phyloP scores from a whole-genome alignment of 2,329 filamentous ascomycete genomes.

The Endoconidiophora polonica region DNA sequence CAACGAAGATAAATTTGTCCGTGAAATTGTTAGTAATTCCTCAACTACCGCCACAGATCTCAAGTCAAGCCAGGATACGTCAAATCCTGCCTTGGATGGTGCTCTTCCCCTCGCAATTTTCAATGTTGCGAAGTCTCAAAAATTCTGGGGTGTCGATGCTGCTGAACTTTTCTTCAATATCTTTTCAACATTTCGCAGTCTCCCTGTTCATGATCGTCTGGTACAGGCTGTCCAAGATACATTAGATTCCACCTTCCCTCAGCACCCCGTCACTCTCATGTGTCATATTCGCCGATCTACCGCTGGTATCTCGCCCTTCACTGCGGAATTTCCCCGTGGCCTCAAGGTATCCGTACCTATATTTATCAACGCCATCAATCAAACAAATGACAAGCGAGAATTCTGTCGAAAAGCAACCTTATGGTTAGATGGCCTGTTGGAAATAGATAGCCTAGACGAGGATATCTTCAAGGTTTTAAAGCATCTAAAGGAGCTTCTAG shows the following conservation, averaged over 20 bases:
- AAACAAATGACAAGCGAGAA: constrained; percentile 27
- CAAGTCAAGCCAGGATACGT: constrained; percentile 39
- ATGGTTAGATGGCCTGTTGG: constrained; percentile 40
- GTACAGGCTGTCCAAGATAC: constrained; percentile 55
- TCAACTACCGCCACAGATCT: constrained; percentile 27
- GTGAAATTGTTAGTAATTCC: constrained; percentile 20
- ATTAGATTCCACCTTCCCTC: constrained; percentile 43
- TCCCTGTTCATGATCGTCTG: constrained; percentile 41
- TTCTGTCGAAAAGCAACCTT: constrained; percentile 31
- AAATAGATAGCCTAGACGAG: constrained; percentile 33
- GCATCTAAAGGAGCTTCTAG: constrained; percentile 25
- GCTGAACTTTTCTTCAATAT: constrained; percentile 68
- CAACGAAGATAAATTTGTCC: constrained; percentile 27
- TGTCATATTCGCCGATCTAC: constrained; percentile 59
- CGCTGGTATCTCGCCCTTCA: constrained; percentile 43
- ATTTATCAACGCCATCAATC: constrained; percentile 35
- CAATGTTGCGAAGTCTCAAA: constrained; percentile 66
- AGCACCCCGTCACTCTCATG: constrained; percentile 45
- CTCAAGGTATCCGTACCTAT: constrained; percentile 47
- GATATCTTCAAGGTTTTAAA: constrained; percentile 38
- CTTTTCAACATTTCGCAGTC: constrained; percentile 50
- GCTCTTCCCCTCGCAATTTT: constrained; percentile 89
- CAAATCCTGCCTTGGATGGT: constrained; percentile 74
- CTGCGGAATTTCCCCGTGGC: constrained; percentile 55
- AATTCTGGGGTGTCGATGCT: constrained; percentile 47